Evolutionary conservation across 768 basidiomycete genomes (phyloP).

Genomic region (Boletus coccyginus): DNA sequence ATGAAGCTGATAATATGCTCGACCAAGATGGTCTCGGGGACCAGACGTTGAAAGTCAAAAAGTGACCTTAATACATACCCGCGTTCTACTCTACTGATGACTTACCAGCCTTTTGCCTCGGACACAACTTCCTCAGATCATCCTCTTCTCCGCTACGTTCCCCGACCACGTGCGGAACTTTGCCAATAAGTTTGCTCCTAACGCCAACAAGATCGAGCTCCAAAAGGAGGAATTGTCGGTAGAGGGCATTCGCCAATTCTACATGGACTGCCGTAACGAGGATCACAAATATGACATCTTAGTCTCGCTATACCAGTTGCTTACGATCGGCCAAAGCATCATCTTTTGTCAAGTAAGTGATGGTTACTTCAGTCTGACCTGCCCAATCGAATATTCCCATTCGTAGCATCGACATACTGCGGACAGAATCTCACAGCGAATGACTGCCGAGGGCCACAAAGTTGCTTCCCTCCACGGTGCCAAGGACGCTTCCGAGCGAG

Average conservation of each 20-base stretch:
- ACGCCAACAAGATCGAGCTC: constrained; percentile 94
- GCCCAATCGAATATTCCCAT: not conserved
- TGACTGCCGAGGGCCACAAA: constrained; percentile 92
- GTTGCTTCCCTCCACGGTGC: constrained; percentile 95
- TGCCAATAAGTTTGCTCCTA: constrained; percentile 89
- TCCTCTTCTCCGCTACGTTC: constrained; percentile 98
- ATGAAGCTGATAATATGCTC: constrained; percentile 99
- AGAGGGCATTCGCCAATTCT: constrained; percentile 94
- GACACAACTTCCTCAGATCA: constrained; percentile 66
- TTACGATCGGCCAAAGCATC: constrained; percentile 97
- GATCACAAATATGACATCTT: constrained; percentile 95
- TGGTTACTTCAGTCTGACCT: not conserved
- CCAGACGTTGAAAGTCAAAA: constrained; percentile 90
- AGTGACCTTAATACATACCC: constrained; percentile 48
- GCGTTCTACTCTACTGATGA: constrained; percentile 12
- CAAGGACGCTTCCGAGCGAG: constrained; percentile 87
- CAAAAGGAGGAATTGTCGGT: constrained; percentile 92
- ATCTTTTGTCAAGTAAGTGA: constrained; percentile 88
- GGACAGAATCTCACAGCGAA: constrained; percentile 86
- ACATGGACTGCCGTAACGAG: constrained; percentile 92
- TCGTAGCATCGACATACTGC: constrained; percentile 84
- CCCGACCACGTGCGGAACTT: constrained; percentile 91
- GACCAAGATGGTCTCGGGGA: constrained; percentile 93
- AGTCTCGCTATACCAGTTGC: constrained; percentile 80
- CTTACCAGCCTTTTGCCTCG: constrained; percentile 54